A percentile compares a stretch with the other conserved stretches of the same genome.
These are phyloP conservation scores for Epichloe baconii DNA, from an alignment of 2,329 filamentous ascomycete species.

Conservation along the genomic window DNA sequence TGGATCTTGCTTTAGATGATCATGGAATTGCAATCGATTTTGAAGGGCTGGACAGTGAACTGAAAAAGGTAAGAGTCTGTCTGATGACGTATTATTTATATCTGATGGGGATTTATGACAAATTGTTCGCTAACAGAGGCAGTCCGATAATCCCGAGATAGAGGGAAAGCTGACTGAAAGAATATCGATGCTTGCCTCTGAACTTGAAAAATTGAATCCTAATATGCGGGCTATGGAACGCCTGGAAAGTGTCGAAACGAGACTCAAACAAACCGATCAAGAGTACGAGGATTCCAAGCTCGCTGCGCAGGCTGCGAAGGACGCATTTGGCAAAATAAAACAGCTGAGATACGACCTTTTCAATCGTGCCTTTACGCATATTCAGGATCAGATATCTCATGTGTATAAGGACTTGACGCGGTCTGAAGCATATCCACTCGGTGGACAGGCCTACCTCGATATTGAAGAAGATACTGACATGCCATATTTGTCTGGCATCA, in stretches of 20 bases:
- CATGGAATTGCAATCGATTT: constrained; percentile 90
- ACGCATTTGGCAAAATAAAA: constrained; percentile 75
- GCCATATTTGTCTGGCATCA: constrained; percentile 89
- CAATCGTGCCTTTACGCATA: constrained; percentile 89
- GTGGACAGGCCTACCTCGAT: constrained; percentile 78
- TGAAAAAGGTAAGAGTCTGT: constrained; percentile 52
- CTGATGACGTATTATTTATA: not conserved
- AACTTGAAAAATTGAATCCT: constrained; percentile 88
- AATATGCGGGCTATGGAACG: constrained; percentile 95
- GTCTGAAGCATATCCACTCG: constrained; percentile 82
- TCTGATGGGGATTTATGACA: not conserved
- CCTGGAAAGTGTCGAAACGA: constrained; percentile 70
- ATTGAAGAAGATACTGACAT: constrained; percentile 91
- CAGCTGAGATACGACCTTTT: constrained; percentile 78
- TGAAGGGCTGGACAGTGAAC: constrained; percentile 63
- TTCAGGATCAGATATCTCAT: constrained; percentile 82
- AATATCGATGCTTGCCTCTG: constrained; percentile 58
- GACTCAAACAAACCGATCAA: constrained; percentile 71
- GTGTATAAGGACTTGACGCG: constrained; percentile 95
- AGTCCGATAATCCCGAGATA: constrained; percentile 56
- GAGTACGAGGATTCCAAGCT: constrained; percentile 79
- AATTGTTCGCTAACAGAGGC: constrained; percentile 28
- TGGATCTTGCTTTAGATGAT: constrained; percentile 61
- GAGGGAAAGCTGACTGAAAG: constrained; percentile 69
- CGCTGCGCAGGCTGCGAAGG: constrained; percentile 59